Evolutionary conservation across 768 basidiomycete genomes (phyloP).

Genomic region (Glaciozyma martinii): DNA sequence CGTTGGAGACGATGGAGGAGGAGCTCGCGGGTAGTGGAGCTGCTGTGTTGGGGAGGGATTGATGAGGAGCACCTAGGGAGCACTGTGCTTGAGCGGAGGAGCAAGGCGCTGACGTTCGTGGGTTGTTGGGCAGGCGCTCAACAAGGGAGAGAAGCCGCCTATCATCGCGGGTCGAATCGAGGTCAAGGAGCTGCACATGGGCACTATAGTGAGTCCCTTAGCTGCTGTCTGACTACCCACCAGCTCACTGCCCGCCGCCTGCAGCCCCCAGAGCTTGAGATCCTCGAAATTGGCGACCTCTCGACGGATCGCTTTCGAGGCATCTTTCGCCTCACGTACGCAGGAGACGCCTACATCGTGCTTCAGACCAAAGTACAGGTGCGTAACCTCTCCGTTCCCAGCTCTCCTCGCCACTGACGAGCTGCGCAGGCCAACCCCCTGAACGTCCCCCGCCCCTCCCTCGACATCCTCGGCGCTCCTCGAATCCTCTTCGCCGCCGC

Average conservation of each 20-base stretch:
- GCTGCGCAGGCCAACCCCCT: slow-evolving; percentile 74
- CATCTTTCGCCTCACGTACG: slow-evolving; percentile 88
- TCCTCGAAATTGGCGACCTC: slow-evolving; percentile 94
- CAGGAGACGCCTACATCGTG: slow-evolving; percentile 81
- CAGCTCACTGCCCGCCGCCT: neutral
- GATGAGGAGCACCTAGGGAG: neutral
- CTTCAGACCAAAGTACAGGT: slow-evolving; percentile 89
- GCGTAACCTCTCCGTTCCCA: slow-evolving; percentile 27
- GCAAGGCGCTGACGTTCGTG: neutral
- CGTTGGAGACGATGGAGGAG: neutral
- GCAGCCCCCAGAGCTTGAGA: slow-evolving; percentile 91
- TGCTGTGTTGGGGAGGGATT: neutral
- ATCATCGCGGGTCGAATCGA: slow-evolving; percentile 96
- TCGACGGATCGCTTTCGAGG: slow-evolving; percentile 92
- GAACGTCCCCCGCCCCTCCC: slow-evolving; percentile 83
- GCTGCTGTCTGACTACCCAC: neutral
- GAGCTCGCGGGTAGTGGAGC: neutral
- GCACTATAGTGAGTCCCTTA: slow-evolving; percentile 60
- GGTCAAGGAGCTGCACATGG: slow-evolving; percentile 98
- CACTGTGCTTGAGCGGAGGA: neutral
- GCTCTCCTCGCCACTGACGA: neutral
- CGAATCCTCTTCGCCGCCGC: slow-evolving; percentile 92
- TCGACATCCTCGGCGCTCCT: slow-evolving; percentile 69
- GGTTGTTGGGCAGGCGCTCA: slow-evolving; percentile 52
- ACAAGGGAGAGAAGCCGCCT: slow-evolving; percentile 94